Evolutionary conservation across 805 yeast genomes (phyloP), one percentile per base, ranked within the genome.

Genomic region (Metschnikowia cubensis): DNA sequence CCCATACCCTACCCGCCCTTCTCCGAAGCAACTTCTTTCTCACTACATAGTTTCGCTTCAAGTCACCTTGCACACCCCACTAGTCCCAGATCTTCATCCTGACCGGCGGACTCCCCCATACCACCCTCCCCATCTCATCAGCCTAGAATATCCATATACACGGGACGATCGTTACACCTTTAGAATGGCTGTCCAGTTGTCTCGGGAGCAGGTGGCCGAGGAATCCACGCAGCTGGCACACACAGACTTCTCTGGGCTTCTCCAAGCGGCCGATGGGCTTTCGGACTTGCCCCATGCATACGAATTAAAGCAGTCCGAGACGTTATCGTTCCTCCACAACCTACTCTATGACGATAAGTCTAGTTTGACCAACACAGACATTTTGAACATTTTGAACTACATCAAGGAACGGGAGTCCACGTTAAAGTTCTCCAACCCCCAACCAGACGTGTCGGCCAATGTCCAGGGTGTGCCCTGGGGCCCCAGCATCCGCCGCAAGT

Each of bases 381-480:
- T 73, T 42, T 55, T 73, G 42, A 58, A 52, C 31, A 63, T 73
- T 3, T 61, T 73, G 39, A 69, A 69, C 54, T 58, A 70, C 2
- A 61, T 71, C 49, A 70, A 73, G 53, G 51, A 58, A 35, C 56
- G 77, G 42, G 76, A 73, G 51, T 67, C 66, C 29, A 59, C 50
- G 4, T 56, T 71, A 18, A 71, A 72, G 29, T 71, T 71, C 43
- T 43, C 63, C 6, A 35, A 40, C 6, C 53, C 52, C 18, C 25
- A 41, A 14, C 29, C 40, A 14, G 46, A 22, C 13, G 37, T 15
- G 34, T 10, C 37, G n/a, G 56, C 58, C 6, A 75, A 71, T 51
- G 48, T 60, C 33, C 77, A 73, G 52, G 77, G 77, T 6, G 64
- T 73, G 20, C 35, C 48, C 13, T 70, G 75, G 72, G 70, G 73